These are phyloP conservation scores for Chrysanthemum lavandulifolium DNA, from an alignment of 129 eudicot species.

Conservation along the genomic window DNA sequence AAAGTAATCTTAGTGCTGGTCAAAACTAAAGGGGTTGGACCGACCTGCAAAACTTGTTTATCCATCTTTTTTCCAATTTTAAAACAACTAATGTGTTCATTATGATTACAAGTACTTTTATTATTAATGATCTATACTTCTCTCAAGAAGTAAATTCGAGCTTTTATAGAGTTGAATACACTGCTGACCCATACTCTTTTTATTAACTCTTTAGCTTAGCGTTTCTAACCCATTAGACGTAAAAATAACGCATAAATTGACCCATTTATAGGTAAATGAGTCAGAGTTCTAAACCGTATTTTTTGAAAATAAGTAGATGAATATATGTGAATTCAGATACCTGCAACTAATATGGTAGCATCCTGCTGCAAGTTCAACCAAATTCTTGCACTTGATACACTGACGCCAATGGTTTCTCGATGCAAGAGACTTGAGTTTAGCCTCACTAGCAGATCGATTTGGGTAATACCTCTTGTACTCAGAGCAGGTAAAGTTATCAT, in stretches of 20 bases:
- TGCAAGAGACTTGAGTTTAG: slow-evolving; percentile 46
- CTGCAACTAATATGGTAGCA: slow-evolving; percentile 73
- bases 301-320: background rate
- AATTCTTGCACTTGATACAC: slow-evolving; percentile 52
- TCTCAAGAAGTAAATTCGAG: background rate
- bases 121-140: background rate
- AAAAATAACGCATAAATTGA: background rate
- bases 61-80: background rate
- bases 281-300: background rate
- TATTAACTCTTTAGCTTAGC: background rate
- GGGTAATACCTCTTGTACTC: slow-evolving; percentile 35
- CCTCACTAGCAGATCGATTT: slow-evolving; percentile 39
- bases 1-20: background rate
- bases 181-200: background rate
- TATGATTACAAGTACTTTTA: background rate
- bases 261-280: background rate
- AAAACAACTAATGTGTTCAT: background rate
- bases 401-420: slow-evolving; percentile 48
- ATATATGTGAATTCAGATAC: slow-evolving; percentile 30
- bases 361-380: slow-evolving; percentile 57
- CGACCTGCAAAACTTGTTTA: background rate
- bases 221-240: background rate
- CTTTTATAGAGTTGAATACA: background rate
- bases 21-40: background rate
- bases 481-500: slow-evolving; percentile 41